phyloP scores from a whole-genome alignment of 805 yeast genomes.

The Candida yuanshanica region DNA sequence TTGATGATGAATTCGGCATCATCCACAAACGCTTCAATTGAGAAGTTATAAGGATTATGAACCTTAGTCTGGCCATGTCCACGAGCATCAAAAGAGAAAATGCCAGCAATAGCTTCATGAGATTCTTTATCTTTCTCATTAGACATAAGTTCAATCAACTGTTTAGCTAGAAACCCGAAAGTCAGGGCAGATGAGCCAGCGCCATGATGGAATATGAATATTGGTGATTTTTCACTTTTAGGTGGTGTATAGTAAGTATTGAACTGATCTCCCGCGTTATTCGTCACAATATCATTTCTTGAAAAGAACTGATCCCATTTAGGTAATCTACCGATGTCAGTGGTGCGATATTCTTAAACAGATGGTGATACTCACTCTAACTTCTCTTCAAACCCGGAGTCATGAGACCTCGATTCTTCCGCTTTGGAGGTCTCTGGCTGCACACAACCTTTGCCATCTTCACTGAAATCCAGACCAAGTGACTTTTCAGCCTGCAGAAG shows the following conservation, averaged over 20 bases:
- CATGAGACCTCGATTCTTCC: neutral
- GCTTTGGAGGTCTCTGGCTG: neutral
- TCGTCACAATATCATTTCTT: constrained; percentile 17
- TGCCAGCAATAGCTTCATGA: constrained; percentile 44
- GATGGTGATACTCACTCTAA: neutral
- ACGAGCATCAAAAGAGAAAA: constrained; percentile 71
- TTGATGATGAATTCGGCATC: constrained; percentile 53
- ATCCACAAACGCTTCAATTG: constrained; percentile 43
- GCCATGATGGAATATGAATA: constrained; percentile 84
- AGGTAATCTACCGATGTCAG: neutral
- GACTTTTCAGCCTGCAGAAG: constrained; percentile 6
- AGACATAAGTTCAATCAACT: constrained; percentile 24
- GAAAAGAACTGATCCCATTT: constrained; percentile 33
- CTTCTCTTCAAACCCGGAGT: neutral
- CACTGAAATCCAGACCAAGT: constrained; percentile 4
- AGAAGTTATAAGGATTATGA: constrained; percentile 29
- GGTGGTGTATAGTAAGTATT: constrained; percentile 61
- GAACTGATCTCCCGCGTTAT: constrained; percentile 29
- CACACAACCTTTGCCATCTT: constrained; percentile 1
- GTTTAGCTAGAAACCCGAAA: constrained; percentile 50
- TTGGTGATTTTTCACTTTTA: constrained; percentile 33
- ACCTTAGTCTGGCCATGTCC: constrained; percentile 68
- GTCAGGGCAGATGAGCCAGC: constrained; percentile 88
- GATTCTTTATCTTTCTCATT: constrained; percentile 13
- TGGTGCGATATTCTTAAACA: too few species aligned